phyloP scores from a whole-genome alignment of 306 rosid genomes.

The Carpinus viminea region DNA sequence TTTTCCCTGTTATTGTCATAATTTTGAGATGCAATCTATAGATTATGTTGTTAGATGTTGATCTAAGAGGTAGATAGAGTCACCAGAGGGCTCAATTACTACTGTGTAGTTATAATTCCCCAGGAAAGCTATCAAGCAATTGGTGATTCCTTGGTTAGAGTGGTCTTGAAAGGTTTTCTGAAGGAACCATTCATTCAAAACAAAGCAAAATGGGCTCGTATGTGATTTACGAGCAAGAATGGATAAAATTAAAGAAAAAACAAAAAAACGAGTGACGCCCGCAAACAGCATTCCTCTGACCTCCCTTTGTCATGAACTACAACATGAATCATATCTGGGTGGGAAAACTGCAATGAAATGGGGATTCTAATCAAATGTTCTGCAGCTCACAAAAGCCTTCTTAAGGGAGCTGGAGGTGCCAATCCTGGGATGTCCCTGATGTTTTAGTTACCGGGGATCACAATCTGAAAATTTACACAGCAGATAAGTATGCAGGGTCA shows the following conservation, averaged over 20 bases:
- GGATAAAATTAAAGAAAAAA: conserved; percentile 22
- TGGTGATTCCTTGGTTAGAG: neutral
- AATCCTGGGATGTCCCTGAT: conserved; percentile 87
- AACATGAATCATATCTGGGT: conserved; percentile 28
- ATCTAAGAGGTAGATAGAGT: neutral
- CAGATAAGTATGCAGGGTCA: neutral
- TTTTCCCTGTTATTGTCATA: neutral
- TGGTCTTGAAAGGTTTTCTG: too few relatives aligned
- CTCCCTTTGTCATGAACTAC: conserved; percentile 26
- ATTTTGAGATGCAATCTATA: neutral
- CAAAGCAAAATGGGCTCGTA: too few relatives aligned
- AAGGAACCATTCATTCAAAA: too few relatives aligned
- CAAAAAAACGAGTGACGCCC: conserved; percentile 27
- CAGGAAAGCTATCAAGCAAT: neutral
- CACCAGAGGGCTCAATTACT: neutral
- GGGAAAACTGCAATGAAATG: conserved; percentile 29
- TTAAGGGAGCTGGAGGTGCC: conserved; percentile 90
- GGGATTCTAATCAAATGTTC: conserved; percentile 39
- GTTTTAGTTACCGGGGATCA: conserved; percentile 78
- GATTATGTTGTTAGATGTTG: neutral
- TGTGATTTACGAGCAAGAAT: conserved; percentile 48
- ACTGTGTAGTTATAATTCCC: neutral
- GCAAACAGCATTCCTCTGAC: conserved; percentile 40
- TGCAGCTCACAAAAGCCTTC: conserved; percentile 79
- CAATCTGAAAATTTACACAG: conserved; percentile 56